These are phyloP conservation scores for Cubamyces lactineus DNA, from an alignment of 768 basidiomycete genomes.

Conservation along the genomic window DNA sequence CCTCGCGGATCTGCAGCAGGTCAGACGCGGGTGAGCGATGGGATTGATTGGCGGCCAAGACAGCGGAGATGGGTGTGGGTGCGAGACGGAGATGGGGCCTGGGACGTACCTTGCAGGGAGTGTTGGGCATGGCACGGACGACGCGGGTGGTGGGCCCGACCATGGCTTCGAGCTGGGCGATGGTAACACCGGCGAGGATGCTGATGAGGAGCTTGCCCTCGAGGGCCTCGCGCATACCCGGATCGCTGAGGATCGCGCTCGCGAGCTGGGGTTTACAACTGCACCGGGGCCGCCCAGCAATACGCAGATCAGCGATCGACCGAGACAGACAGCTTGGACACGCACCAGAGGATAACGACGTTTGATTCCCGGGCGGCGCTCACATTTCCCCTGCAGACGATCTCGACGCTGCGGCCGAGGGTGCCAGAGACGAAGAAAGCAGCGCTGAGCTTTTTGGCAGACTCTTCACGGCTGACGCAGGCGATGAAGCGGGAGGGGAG, in stretches of 20 bases:
- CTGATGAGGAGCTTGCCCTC: conserved; percentile 92
- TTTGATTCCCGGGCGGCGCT: conserved; percentile 72
- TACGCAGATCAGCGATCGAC: background rate
- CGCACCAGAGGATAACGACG: conserved; percentile 88
- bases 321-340: conserved; percentile 6
- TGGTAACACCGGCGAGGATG: conserved; percentile 96
- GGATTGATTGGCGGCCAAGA: background rate
- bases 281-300: background rate
- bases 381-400: conserved; percentile 72
- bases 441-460: conserved; percentile 63
- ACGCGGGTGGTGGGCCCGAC: conserved; percentile 79
- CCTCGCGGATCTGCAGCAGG: conserved; percentile 84
- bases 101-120: conserved; percentile 81
- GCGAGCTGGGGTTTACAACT: conserved; percentile 97
- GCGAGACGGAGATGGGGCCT: background rate
- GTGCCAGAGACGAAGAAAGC: conserved; percentile 62
- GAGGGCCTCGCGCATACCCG: conserved; percentile 82
- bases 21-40: background rate
- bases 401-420: conserved; percentile 68
- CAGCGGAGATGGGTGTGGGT: background rate
- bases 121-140: conserved; percentile 98
- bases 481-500: conserved; percentile 83
- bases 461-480: conserved; percentile 82
- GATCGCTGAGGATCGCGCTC: conserved; percentile 65
- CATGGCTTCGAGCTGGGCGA: conserved; percentile 76